A percentile compares a stretch with the other conserved stretches of the same genome.
Evolutionary conservation across 2,329 filamentous ascomycete genomes (phyloP).

Genomic region (Stagonosporopsis rhizophila): DNA sequence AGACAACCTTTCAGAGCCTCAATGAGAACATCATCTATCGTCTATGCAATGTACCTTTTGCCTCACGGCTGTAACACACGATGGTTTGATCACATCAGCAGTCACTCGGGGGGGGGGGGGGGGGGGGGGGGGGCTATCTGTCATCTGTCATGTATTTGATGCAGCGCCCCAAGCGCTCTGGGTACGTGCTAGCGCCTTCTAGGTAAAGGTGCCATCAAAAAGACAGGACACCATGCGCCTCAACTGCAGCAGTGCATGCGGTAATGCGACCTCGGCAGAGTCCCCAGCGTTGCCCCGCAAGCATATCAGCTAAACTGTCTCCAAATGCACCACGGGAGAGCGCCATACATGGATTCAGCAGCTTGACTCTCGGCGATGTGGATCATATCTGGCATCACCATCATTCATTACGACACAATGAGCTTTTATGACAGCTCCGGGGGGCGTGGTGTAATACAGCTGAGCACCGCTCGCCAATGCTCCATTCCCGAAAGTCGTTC

Average conservation of each 20-base stretch:
- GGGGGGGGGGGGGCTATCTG: too few relatives aligned
- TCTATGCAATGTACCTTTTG: not conserved
- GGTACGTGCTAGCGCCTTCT: not conserved
- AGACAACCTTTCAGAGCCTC: not conserved
- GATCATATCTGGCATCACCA: too few relatives aligned
- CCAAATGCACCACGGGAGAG: not conserved
- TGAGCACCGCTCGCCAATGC: not conserved
- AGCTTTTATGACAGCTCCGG: not conserved
- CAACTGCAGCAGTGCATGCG: constrained; percentile 1
- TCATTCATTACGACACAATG: not conserved
- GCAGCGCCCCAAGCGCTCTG: constrained; percentile 8
- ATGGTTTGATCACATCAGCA: not conserved
- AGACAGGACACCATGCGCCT: constrained; percentile 1
- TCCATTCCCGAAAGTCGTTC: not conserved
- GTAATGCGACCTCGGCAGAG: not conserved
- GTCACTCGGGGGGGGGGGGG: too few relatives aligned
- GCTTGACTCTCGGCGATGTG: not conserved
- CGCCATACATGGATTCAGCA: not conserved
- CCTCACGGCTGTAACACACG: not conserved
- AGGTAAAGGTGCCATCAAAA: not conserved
- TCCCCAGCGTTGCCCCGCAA: not conserved
- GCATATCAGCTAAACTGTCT: not conserved
- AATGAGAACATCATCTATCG: not conserved
- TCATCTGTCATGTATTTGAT: not conserved
- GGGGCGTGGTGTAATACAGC: not conserved